phyloP scores from a whole-genome alignment of 2,329 filamentous ascomycete species.

The Talaromyces sp. region DNA sequence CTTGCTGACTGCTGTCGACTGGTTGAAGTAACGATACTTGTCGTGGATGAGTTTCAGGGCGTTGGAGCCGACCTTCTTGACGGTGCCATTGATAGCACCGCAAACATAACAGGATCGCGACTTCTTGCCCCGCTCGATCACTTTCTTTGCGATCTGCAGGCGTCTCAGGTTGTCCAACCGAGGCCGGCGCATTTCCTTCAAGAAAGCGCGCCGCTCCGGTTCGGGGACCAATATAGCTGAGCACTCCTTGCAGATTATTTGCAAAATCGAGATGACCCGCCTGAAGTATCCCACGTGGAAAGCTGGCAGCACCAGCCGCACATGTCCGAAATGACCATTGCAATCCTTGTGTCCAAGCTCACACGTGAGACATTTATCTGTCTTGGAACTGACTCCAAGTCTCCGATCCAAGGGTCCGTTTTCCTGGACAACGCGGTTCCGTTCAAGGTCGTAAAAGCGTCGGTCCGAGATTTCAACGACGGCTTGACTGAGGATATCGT shows the following conservation, averaged over 20 bases:
- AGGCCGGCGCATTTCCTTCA: constrained; percentile 74
- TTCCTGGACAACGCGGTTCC: constrained; percentile 66
- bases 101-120: constrained; percentile 77
- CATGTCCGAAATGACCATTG: constrained; percentile 92
- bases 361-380: constrained; percentile 73
- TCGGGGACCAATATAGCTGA: constrained; percentile 78
- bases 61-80: constrained; percentile 74
- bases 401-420: constrained; percentile 85
- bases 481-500: constrained; percentile 92
- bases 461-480: constrained; percentile 93
- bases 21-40: constrained; percentile 82
- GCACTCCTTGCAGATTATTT: constrained; percentile 95
- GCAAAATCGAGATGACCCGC: constrained; percentile 83
- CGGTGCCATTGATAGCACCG: constrained; percentile 75
- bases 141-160: constrained; percentile 76
- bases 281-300: constrained; percentile 97
- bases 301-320: constrained; percentile 80
- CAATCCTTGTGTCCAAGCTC: constrained; percentile 74
- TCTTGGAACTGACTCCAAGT: constrained; percentile 84
- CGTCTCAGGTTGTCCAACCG: constrained; percentile 81
- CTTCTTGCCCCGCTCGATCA: constrained; percentile 87
- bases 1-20: constrained; percentile 82
- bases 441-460: constrained; percentile 84
- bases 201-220: constrained; percentile 65
- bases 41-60: constrained; percentile 94